These are phyloP conservation scores for Chlamydomonas eustigma DNA, from an alignment of 139 green algal genomes.

Conservation along the genomic window DNA sequence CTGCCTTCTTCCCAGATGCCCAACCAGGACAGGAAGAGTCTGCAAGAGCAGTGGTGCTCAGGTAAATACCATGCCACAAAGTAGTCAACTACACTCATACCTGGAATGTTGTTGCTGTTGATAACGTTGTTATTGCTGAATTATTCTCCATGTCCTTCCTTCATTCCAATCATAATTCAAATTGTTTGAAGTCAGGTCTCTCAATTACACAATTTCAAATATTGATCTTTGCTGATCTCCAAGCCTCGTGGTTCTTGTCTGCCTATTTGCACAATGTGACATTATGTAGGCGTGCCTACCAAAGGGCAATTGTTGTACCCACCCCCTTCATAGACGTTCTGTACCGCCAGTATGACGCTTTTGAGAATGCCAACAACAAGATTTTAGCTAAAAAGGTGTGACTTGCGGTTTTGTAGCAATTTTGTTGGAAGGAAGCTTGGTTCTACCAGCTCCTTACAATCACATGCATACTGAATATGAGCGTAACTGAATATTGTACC, in stretches of 20 bases:
- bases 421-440: no score
- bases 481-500: no score
- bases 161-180: no score
- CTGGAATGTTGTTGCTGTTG: background rate
- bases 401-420: background rate
- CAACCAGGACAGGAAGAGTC: constrained; percentile 67
- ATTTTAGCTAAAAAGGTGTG: constrained; percentile 45
- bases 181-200: no score
- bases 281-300: constrained; percentile 66
- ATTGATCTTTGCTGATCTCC: no score
- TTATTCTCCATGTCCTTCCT: background rate
- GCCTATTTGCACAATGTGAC: no score
- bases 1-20: constrained; percentile 50
- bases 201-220: no score
- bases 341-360: constrained; percentile 85
- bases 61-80: constrained; percentile 23
- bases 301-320: constrained; percentile 78
- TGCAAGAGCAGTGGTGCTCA: constrained; percentile 35
- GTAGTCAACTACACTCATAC: no score
- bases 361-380: constrained; percentile 68
- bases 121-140: background rate
- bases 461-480: no score
- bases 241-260: no score
- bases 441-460: no score
- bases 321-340: constrained; percentile 68